Base-by-base conservation (phyloP, 2,329 filamentous ascomycete genomes). In the Coniochaeta sp. region DNA sequence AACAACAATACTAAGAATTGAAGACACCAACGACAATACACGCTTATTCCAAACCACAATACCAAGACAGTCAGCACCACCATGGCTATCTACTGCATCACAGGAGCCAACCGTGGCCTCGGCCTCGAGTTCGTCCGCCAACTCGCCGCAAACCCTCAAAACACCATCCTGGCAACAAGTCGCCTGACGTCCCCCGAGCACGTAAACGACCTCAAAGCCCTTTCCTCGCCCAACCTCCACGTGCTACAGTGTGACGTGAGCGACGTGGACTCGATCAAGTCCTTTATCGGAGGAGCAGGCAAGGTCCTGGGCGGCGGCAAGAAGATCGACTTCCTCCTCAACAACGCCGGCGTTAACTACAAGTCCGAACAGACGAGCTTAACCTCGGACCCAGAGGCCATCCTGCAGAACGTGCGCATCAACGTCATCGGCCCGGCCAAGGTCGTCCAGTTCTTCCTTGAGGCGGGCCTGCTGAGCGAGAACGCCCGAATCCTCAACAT, bases 351-450 rank as follows among this genome's bases (percentile, higher is more conserved):
- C 45, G 68, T 75, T 54, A 72, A 75, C 52, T 58, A 62, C 20
- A 59, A 63, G 1, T 59, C 64, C 0, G 51, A 58, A 7, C 66
- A 75, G 49, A 71, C 61, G 14, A 67, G 65, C 20, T 57, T 76
- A n/a, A 65, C 62, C 1, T 65, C 77, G 1, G 65, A 66, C 9
- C 57, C 67, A 0, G 61, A 63, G 1, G 66, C 63, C 2, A 56
- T 77, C 26, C 35, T 63, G 2, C 57, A 65, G n/a, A 69, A 74
- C 48, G 69, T 78, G 48, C 60, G 65, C 24, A 61, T 68, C 55
- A 77, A 78, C 51, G 73, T 77, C 3, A 51, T 76, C 16, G 75
- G 74, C 0, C 74, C 74, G 0, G 73, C 73, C 1, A 72, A 72
- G 52, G 65, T 69, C 6, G 66, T 74, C 0, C 64, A 75, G 57